Percentiles rank a stretch among this genome's conserved stretches.
phyloP scores from a whole-genome alignment of 2,329 filamentous ascomycete genomes.

The Scytalidium sp. region DNA sequence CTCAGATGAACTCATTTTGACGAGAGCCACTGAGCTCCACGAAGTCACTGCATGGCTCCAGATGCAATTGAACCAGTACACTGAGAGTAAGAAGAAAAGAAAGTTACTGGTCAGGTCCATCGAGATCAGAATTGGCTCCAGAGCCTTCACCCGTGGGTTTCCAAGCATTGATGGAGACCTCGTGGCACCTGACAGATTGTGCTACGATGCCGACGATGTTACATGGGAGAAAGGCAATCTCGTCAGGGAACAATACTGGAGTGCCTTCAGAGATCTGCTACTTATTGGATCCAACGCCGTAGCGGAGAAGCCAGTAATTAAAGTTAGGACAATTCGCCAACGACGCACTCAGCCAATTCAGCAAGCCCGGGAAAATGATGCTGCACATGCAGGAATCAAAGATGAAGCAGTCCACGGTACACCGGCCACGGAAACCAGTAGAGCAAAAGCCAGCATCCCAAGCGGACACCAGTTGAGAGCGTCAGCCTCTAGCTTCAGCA shows the following conservation, averaged over 20 bases:
- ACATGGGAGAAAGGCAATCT: neutral
- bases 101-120: neutral
- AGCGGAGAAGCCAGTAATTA: neutral
- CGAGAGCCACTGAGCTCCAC: neutral
- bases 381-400: neutral
- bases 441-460: neutral
- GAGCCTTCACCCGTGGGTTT: neutral
- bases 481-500: neutral
- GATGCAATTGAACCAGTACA: neutral
- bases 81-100: neutral
- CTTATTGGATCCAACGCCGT: neutral
- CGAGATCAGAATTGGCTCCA: neutral
- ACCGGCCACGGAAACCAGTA: neutral
- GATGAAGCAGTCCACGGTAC: neutral
- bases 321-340: neutral
- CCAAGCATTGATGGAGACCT: neutral
- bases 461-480: neutral
- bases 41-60: neutral
- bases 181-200: neutral
- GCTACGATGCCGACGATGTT: neutral
- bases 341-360: neutral
- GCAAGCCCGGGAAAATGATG: neutral
- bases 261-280: neutral
- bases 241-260: neutral
- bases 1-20: neutral